phyloP scores from a whole-genome alignment of 225 moss, liverwort and hornwort genomes.

The Pseudisothecium myosuroides region DNA sequence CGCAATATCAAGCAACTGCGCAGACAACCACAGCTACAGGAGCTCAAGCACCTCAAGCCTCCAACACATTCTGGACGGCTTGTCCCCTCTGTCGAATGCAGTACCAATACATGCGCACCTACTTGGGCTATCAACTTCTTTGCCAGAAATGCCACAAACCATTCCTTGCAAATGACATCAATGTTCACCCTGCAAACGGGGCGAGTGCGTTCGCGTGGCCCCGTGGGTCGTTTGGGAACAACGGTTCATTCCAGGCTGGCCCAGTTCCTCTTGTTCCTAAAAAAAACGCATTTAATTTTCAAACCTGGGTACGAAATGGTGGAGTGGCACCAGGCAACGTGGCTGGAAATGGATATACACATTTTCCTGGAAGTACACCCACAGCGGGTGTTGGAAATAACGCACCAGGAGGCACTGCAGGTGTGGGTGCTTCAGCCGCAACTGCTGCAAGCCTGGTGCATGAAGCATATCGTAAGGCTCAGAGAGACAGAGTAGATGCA shows the following conservation, averaged over 20 bases:
- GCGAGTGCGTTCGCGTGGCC: constrained; percentile 2
- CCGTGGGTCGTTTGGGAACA: not conserved
- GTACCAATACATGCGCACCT: constrained; percentile 72
- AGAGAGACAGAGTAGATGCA: constrained; percentile 61
- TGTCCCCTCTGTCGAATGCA: constrained; percentile 78
- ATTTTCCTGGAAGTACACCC: not conserved
- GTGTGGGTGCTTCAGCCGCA: constrained; percentile 40
- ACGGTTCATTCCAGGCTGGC: not conserved
- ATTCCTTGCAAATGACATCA: constrained; percentile 64
- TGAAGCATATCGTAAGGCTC: constrained; percentile 53
- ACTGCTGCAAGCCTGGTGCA: constrained; percentile 50
- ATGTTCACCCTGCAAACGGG: constrained; percentile 7
- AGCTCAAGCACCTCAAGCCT: not conserved
- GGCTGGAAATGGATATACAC: constrained; percentile 28
- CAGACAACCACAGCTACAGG: constrained; percentile 11
- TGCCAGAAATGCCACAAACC: constrained; percentile 69
- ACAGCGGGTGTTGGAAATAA: constrained; percentile 21
- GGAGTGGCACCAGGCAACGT: constrained; percentile 12
- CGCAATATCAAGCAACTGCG: constrained; percentile 17
- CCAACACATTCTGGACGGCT: constrained; percentile 72
- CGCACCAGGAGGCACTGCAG: constrained; percentile 23
- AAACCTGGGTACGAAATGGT: constrained; percentile 11
- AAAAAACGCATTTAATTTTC: constrained; percentile 26
- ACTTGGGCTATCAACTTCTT: constrained; percentile 52
- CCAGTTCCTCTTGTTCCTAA: constrained; percentile 20